Evolutionary conservation across 2,329 filamentous ascomycete species (phyloP), one percentile per base, ranked within the genome.

Genomic region (Penicillium sclerotiorum): DNA sequence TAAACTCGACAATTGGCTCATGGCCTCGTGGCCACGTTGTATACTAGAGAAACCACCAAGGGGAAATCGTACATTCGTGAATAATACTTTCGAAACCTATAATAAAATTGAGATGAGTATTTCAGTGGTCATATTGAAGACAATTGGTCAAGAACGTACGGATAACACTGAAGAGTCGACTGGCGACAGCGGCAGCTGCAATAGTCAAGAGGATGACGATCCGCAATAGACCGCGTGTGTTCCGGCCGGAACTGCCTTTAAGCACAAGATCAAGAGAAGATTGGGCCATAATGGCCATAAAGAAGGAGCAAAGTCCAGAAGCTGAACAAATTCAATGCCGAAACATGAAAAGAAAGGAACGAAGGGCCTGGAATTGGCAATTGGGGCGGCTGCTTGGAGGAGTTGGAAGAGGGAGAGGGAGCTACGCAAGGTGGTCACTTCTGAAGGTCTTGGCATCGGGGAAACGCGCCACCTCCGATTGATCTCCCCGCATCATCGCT

Each of bases 31-130:
- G 47, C 36, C 37, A 47, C 43, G 45, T 46, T 53, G 49, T 38
- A 40, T 39, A 35, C 38, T 25, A 32, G 32, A 45, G 50, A 30
- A 47, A 37, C 8, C 23, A 44, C 22, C 12, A 47, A 50, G 18
- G 47, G 41, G 38, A 51, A 47, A 57, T 87, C 91, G 75, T 72
- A 96, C 94, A 99, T 81, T 99, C 94, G 81, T 99, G 94, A 68
- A 99, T 99, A 69, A 99, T 99, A 77, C 90, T 96, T 78, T 99
- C 94, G 71, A 99, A 99, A 62, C 89, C 89, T 93, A 65, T 11
- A 27, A 25, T 48, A 41, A 53, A 55, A 18, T 20, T 32, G 45
- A 47, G 22, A 51, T 47, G 23, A 40, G 23, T 17, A 28, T 13
- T 23, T 32, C 15, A 33, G 21, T 41, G 5, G 17, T 13, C 3